Base-by-base conservation (phyloP, 768 basidiomycete genomes). In the Rhodotorula kratochvilovae region DNA sequence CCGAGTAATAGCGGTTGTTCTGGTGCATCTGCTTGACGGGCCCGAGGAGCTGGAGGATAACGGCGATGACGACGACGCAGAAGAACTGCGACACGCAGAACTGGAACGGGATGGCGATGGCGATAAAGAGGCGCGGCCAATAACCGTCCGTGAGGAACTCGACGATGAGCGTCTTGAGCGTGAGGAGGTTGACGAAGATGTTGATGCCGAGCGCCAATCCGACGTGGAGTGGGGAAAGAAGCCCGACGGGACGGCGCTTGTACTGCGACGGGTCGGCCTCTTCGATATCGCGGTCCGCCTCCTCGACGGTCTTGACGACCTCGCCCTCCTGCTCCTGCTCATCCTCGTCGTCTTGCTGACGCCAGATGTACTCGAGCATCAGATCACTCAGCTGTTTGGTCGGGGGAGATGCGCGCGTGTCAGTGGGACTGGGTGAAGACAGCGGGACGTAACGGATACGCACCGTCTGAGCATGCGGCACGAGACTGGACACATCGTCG, bases 331-430 rank as follows among this genome's bases (percentile, higher is more conserved):
- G 57, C 46, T 46, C 45, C 19, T 50, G 46, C 19, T 39, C 36
- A 12, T n/a, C n/a, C 12, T n/a, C n/a, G 43, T 45, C 53, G n/a
- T 70, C 68, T 29, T 70, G 68, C 50, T 63, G 54, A 21, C 61
- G 54, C 70, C 70, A 71, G 55, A 66, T 66, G 63, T 66, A 66
- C 23, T 66, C 59, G 55, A 71, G 64, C 70, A 71, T 71, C 23
- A 66, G 27, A 46, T 62, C 61, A 17, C 42, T 36, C 31, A 66
- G 53, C 68, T 70, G 50, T 29, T 8, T 23, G 45, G n/a, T 1
- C 8, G 33, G 27, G 2, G 53, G 5, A 33, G 54, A 12, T 16
- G n/a, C 12, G 29, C n/a, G 7, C 2, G 36, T 21, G 19, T n/a
- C n/a, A n/a, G n/a, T 31, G 33, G 7, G 16, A 23, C 4, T 15